Percentiles rank a stretch among this genome's conserved stretches.
Evolutionary conservation across 805 yeast species (phyloP).

Genomic region (Saccharomycopsis javanensis): DNA sequence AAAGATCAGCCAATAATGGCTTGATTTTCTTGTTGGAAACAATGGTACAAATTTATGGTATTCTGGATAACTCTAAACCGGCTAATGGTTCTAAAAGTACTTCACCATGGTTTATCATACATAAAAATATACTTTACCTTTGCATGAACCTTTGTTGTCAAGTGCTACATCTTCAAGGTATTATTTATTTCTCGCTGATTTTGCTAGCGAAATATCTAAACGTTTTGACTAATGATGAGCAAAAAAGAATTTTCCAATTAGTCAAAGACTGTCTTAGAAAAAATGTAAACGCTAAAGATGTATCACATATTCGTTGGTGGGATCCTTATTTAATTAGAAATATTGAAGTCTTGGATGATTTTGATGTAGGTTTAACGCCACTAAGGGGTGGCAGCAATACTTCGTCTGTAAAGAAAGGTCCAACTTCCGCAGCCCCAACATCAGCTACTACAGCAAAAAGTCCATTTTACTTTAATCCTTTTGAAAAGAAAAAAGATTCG

Average conservation of each 20-base stretch:
- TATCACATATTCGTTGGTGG: constrained; percentile 45
- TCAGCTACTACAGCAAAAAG: constrained; percentile 20
- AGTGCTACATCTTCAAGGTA: constrained; percentile 36
- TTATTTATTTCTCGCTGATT: constrained; percentile 40
- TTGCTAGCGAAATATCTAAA: constrained; percentile 47
- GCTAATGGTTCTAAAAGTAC: constrained; percentile 23
- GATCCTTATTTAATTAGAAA: constrained; percentile 59
- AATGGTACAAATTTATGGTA: constrained; percentile 46
- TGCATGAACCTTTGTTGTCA: constrained; percentile 46
- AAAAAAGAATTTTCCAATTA: constrained; percentile 30
- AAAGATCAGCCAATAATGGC: constrained; percentile 1
- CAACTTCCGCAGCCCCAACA: not conserved
- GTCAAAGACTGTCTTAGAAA: constrained; percentile 28
- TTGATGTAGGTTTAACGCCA: constrained; percentile 18
- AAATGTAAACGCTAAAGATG: constrained; percentile 21
- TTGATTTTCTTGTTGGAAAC: constrained; percentile 33
- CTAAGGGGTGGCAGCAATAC: constrained; percentile 14
- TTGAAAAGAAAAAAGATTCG: not conserved
- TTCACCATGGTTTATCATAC: constrained; percentile 47
- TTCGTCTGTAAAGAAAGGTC: not conserved
- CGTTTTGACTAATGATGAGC: constrained; percentile 50
- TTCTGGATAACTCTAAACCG: constrained; percentile 32
- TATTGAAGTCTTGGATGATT: constrained; percentile 28
- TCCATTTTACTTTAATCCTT: constrained; percentile 16
- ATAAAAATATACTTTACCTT: constrained; percentile 43